Conservation (phyloP, 2,329 filamentous ascomycete genomes). For the Cercospora janseana region DNA sequence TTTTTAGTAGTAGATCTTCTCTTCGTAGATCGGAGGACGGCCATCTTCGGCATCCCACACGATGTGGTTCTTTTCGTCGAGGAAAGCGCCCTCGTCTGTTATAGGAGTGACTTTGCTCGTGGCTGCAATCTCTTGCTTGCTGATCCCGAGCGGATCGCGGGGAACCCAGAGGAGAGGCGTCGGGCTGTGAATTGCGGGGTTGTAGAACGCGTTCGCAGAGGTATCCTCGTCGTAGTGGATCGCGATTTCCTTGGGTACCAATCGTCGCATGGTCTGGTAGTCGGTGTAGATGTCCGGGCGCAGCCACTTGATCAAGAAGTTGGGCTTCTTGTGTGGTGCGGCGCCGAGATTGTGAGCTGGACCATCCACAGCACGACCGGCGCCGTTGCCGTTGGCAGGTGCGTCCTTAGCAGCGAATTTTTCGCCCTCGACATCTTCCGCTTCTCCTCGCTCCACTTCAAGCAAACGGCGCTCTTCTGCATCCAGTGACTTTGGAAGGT, state of each 20-base stretch:
- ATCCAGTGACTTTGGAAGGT: slow-evolving; percentile 58
- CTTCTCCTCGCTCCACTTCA: slow-evolving; percentile 36
- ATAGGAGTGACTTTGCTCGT: slow-evolving; percentile 71
- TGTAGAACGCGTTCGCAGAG: slow-evolving; percentile 68
- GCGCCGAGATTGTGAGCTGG: slow-evolving; percentile 33
- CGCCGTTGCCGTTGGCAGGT: slow-evolving; percentile 24
- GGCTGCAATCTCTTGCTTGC: slow-evolving; percentile 72
- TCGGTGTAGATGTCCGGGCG: slow-evolving; percentile 75
- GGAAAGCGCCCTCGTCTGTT: slow-evolving; percentile 70
- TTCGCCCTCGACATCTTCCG: slow-evolving; percentile 27
- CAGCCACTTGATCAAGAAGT: slow-evolving; percentile 65
- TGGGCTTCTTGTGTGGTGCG: slow-evolving; percentile 51
- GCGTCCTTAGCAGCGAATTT: slow-evolving; percentile 32
- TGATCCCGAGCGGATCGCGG: slow-evolving; percentile 69
- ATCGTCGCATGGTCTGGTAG: slow-evolving; percentile 66
- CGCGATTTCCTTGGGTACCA: slow-evolving; percentile 62
- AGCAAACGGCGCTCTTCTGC: slow-evolving; percentile 40
- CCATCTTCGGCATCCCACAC: slow-evolving; percentile 57
- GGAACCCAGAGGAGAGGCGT: slow-evolving; percentile 82
- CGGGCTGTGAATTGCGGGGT: slow-evolving; percentile 64
- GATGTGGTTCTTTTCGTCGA: slow-evolving; percentile 69
- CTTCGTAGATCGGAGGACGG: slow-evolving; percentile 58
- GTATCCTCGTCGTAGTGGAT: slow-evolving; percentile 61
- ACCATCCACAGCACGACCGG: slow-evolving; percentile 3
- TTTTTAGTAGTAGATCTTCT: slow-evolving; percentile 55